A percentile compares a stretch with the other conserved stretches of the same genome.
phyloP scores from a whole-genome alignment of 257 asterid genomes.

The Verbascum thapsus region DNA sequence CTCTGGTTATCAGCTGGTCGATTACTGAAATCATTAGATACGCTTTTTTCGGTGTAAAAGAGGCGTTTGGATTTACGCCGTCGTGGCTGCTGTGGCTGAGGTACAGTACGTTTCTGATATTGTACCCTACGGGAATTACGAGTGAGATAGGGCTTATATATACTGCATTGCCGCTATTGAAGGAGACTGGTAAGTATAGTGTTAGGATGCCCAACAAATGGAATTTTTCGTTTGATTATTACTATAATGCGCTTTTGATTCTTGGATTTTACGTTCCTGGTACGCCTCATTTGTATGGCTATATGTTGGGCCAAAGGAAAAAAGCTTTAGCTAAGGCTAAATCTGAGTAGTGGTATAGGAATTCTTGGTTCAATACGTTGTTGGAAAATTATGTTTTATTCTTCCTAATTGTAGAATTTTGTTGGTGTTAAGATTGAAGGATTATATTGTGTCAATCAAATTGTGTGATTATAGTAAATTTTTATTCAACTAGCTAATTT shows the following conservation, averaged over 20 bases:
- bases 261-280: constrained; percentile 84
- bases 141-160: constrained; percentile 91
- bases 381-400: no score
- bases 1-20: constrained; percentile 89
- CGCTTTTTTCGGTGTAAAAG: constrained; percentile 87
- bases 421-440: no score
- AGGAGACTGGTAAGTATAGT: constrained; percentile 63
- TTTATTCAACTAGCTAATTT: no score
- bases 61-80: constrained; percentile 76
- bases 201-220: constrained; percentile 79
- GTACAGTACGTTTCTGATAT: constrained; percentile 76
- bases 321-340: constrained; percentile 76
- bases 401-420: no score
- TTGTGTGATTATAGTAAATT: no score
- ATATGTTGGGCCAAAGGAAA: constrained; percentile 91
- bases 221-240: constrained; percentile 84
- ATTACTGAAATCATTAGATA: constrained; percentile 79
- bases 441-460: no score
- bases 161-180: constrained; percentile 65
- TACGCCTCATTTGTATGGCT: constrained; percentile 74
- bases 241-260: constrained; percentile 50
- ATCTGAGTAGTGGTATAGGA: constrained; percentile 36
- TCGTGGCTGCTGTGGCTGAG: constrained; percentile 91
- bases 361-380: not conserved
- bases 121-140: constrained; percentile 87